Base-by-base conservation (phyloP, 345 rosid genomes). In the Populus deltoides region DNA sequence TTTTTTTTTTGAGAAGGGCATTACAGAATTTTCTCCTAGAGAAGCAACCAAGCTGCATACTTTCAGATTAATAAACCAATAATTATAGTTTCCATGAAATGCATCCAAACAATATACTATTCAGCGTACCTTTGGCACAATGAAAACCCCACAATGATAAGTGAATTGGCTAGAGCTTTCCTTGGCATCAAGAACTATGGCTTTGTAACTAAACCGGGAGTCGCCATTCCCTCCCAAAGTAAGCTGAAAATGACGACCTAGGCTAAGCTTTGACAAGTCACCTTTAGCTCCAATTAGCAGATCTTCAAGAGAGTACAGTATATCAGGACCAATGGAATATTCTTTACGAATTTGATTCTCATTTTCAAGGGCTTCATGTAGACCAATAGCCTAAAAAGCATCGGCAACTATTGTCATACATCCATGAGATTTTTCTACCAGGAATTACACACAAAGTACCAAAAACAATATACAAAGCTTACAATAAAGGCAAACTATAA, bases 181-280 rank as follows among this genome's bases (percentile, higher is more conserved):
- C 73, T 65, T 91, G 25, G 98, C 91, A 78, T 95, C 99, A 84
- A 95, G 91, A 84, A 95, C 88, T 35, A 92, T 81, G 1, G 99
- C 90, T 82, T 74, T 90, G 83, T 87, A 95, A 79, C 84, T 86
- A 87, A 90, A 94, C 27, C 27, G 73, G n/a, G 91, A 89, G 69
- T 73, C 83, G 70, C 87, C 90, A 72, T 78, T 81, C 68, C 82
- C 88, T 25, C 91, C 91, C 85, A 93, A 85, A 66, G 81, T 87
- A 83, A 95, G 88, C 71, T 84, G 86, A 75, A 87, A 61, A 35
- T 92, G 86, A 57, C 88, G 86, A 61, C 98, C 99, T 71, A 77
- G 89, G 55, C 53, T 77, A 74, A 91, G 90, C 72, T 85, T 82
- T 8, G 77, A 71, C 53, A 95, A 76, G 73, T 87, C 89, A 68